Base-by-base conservation (phyloP, 345 rosid genomes). In the Camelina laxa region DNA sequence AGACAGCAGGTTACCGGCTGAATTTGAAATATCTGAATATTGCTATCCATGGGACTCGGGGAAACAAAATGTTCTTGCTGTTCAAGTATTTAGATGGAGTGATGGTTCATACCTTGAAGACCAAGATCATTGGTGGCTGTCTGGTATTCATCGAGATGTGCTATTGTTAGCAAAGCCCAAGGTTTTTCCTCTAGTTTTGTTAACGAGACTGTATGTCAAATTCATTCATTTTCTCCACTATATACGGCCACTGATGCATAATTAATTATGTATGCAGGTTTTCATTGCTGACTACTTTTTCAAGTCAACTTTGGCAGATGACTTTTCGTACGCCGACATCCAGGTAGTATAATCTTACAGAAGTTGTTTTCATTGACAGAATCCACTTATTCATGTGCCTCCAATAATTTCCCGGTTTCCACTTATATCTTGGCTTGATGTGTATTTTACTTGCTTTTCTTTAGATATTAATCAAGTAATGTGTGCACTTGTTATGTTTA, bases 71-170 rank as follows among this genome's bases (percentile, higher is more conserved):
- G 87, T 92, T 81, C 82, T 95, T 60, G 97, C 99, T 14, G 97
- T 95, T 76, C 97, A 95, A 86, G 99, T 95, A 54, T 80, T 85
- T 77, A 90, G 99, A 87, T 95, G 99, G 99, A 90, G 99, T 84
- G 98, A 95, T 88, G 99, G 98, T 49, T 89, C 99, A 69, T 95
- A 92, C 81, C 98, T 95, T 66, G 99, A 95, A 86, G 99, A 92
- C 88, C 99, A 92, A 87, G 99, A 95, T 84, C 99, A 95, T 73
- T 95, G 99, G 99, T 79, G 98, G 97, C 80, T 95, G 75, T 95
- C 99, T 57, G 99, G 97, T 58, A 84, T 95, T 70, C 99, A 92
- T 60, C 96, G 97, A 17, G 99, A 95, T 30, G 99, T 95, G 83
- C 97, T 89, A 78, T 90, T 95, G 85, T 84, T 95, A 75, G 88